Evolutionary conservation across 208 protist species (phyloP).

Genomic region (Trypanosomatidae sp.): DNA sequence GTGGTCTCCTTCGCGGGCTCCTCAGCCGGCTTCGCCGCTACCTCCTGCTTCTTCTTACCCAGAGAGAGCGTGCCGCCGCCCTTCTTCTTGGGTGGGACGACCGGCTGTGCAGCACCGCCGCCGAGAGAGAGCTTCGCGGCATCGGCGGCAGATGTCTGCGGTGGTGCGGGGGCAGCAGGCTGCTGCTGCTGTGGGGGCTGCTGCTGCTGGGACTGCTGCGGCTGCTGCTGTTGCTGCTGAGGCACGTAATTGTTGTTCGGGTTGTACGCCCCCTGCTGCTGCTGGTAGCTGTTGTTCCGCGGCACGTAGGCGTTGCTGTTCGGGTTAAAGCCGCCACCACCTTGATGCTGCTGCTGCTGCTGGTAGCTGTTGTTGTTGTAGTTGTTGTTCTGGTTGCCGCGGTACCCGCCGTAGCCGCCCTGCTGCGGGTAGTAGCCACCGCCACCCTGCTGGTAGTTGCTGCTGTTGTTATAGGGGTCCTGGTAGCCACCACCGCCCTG

Average conservation of each 20-base stretch:
- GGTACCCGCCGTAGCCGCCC: neutral
- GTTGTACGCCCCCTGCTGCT: constrained; percentile 15
- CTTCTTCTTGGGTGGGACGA: constrained; percentile 40
- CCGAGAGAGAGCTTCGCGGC: constrained; percentile 62
- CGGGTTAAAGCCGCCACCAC: constrained; percentile 16
- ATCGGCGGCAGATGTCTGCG: constrained; percentile 23
- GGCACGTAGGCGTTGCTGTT: constrained; percentile 9
- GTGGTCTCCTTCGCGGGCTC: too few relatives aligned
- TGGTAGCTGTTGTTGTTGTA: constrained; percentile 3
- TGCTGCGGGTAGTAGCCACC: constrained; percentile 28
- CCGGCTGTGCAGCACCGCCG: constrained; percentile 20
- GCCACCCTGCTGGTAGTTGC: constrained; percentile 2
- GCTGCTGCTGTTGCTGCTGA: constrained; percentile 13
- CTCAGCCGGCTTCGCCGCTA: constrained; percentile 23
- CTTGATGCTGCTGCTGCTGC: constrained; percentile 5
- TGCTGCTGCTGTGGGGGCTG: constrained; percentile 13
- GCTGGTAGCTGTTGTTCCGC: constrained; percentile 4
- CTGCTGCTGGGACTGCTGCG: neutral
- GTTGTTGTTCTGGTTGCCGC: constrained; percentile 4
- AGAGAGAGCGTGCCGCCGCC: constrained; percentile 65
- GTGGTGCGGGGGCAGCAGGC: too few relatives aligned
- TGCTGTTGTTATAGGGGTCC: constrained; percentile 14
- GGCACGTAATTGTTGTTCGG: constrained; percentile 6
- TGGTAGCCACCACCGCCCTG: constrained; percentile 30
- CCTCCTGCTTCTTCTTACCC: constrained; percentile 69